Percentiles rank a stretch among this genome's conserved stretches.
These are phyloP conservation scores for Fimicolochytrium jonesii DNA, from an alignment of 192 early-diverging fungal species.

Conservation along the genomic window DNA sequence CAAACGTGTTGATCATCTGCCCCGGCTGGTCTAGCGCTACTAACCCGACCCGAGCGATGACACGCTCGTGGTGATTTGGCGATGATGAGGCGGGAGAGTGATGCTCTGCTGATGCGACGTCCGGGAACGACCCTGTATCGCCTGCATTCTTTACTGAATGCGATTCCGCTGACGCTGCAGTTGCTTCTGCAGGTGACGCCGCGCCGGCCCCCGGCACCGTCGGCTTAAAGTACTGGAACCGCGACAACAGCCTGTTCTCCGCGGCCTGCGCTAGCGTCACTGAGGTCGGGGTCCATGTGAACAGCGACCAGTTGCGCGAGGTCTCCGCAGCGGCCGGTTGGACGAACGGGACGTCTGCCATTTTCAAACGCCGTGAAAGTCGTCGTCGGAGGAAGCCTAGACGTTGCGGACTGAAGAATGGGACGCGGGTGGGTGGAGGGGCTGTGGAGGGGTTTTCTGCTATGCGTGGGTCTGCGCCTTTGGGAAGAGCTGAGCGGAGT, in stretches of 20 bases:
- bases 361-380: too few relatives aligned
- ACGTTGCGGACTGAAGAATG: too few relatives aligned
- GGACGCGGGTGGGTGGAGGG: too few relatives aligned
- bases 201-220: neutral
- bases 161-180: neutral
- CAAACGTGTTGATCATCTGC: slow-evolving; percentile 55
- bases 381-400: too few relatives aligned
- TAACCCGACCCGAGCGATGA: slow-evolving; percentile 48
- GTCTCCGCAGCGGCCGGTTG: neutral
- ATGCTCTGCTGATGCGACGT: neutral
- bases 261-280: slow-evolving; percentile 35
- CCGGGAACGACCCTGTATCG: neutral
- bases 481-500: too few relatives aligned
- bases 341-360: slow-evolving; percentile 14
- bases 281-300: slow-evolving; percentile 31
- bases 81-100: neutral
- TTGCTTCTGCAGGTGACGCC: neutral
- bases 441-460: too few relatives aligned
- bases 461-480: too few relatives aligned
- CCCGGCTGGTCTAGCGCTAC: slow-evolving; percentile 49
- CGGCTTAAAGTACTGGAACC: slow-evolving; percentile 49
- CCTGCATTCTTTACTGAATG: neutral
- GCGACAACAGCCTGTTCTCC: slow-evolving; percentile 55
- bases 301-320: slow-evolving; percentile 26
- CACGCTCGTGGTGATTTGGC: slow-evolving; percentile 1